Evolutionary conservation across 768 basidiomycete species (phyloP).

Genomic region (Phlebiopsis gigantea): DNA sequence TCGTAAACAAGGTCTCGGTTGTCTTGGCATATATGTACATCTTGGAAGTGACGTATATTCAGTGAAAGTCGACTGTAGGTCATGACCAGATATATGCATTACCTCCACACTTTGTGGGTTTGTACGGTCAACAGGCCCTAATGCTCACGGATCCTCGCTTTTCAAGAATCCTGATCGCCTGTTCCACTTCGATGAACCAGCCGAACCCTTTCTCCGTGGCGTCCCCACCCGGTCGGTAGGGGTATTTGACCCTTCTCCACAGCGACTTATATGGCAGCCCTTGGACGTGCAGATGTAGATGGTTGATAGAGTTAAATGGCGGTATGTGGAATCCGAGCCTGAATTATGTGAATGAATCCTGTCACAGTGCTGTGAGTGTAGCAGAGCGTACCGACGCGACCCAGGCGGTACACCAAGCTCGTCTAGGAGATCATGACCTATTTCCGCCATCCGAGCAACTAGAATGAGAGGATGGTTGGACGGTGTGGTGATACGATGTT

Average conservation of each 20-base stretch:
- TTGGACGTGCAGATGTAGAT: constrained; percentile 74
- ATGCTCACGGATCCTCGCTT: constrained; percentile 44
- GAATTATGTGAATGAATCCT: not conserved
- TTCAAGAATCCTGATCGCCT: constrained; percentile 57
- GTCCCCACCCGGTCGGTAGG: constrained; percentile 33
- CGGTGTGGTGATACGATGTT: not conserved
- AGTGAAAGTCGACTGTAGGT: too few species aligned
- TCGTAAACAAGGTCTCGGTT: too few species aligned
- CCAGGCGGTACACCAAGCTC: constrained; percentile 33
- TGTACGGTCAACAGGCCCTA: constrained; percentile 38
- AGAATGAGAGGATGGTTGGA: constrained; percentile 6
- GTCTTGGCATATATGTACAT: too few species aligned
- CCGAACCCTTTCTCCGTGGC: constrained; percentile 55
- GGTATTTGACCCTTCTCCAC: constrained; percentile 42
- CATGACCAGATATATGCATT: too few species aligned
- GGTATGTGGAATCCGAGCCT: constrained; percentile 84
- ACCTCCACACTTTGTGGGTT: too few species aligned
- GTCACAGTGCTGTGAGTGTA: not conserved
- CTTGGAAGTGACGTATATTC: too few species aligned
- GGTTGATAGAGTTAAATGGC: constrained; percentile 66
- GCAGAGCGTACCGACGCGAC: constrained; percentile 40
- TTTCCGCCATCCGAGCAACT: constrained; percentile 43
- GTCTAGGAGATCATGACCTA: constrained; percentile 52
- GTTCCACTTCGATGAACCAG: constrained; percentile 66
- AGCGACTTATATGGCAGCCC: constrained; percentile 55